These are phyloP conservation scores for Lagerstroemia speciosa DNA, from an alignment of 345 rosid genomes.

Conservation along the genomic window DNA sequence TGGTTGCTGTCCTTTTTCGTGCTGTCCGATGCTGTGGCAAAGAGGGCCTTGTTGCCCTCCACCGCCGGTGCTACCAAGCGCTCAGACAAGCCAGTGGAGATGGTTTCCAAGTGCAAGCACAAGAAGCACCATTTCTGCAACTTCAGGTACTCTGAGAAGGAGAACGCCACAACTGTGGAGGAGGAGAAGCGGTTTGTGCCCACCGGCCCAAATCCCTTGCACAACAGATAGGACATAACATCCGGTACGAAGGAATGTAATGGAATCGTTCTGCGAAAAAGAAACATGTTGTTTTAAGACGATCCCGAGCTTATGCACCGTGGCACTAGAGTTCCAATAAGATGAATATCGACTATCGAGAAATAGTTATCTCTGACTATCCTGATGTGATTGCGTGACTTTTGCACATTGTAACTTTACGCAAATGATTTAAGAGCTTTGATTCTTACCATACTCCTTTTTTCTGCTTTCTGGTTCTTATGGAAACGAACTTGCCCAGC, in stretches of 20 bases:
- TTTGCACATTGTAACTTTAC: not conserved
- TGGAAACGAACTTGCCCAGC: not conserved
- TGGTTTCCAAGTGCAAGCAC: not conserved
- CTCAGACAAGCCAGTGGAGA: not conserved
- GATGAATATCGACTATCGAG: not conserved
- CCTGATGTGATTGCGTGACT: not conserved
- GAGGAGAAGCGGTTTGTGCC: not conserved
- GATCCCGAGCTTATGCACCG: not conserved
- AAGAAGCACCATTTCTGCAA: not conserved
- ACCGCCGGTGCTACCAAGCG: not conserved
- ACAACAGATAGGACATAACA: not conserved
- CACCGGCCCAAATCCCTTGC: conserved; percentile 2
- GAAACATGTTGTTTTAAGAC: not conserved
- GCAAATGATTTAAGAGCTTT: not conserved
- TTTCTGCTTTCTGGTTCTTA: not conserved
- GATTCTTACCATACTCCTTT: not conserved
- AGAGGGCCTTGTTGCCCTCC: conserved; percentile 2
- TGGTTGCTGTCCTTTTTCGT: conserved; percentile 1
- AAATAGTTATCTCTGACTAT: not conserved
- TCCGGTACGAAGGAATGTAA: not conserved
- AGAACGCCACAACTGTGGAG: not conserved
- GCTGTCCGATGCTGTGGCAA: not conserved
- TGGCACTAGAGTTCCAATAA: not conserved
- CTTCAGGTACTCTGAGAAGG: not conserved
- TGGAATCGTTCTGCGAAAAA: too few relatives aligned